Evolutionary conservation across 1,284 basidiomycete species (phyloP).

Genomic region (Apiotrichum mycotoxinovorans): DNA sequence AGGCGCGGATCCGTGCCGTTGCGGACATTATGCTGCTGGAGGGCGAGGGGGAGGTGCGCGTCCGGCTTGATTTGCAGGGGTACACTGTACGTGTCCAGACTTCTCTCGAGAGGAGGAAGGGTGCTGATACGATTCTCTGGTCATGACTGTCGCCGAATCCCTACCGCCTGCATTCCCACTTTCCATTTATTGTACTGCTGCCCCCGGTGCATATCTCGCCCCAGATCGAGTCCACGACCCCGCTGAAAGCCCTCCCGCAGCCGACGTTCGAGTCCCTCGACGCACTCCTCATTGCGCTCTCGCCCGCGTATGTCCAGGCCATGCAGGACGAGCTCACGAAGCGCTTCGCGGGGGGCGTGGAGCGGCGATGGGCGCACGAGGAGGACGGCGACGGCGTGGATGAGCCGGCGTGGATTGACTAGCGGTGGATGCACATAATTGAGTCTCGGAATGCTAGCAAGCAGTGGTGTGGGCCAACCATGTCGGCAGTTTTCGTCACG

Average conservation of each 20-base stretch:
- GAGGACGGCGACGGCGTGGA: constrained; percentile 8
- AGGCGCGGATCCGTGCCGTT: not conserved
- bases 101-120: too few relatives aligned
- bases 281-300: constrained; percentile 39
- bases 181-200: not conserved
- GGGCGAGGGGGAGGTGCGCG: constrained; percentile 22
- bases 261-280: constrained; percentile 40
- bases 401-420: constrained; percentile 21
- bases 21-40: constrained; percentile 24
- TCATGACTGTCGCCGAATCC: too few relatives aligned
- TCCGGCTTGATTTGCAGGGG: constrained; percentile 32
- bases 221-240: constrained; percentile 16
- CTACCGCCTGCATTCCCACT: not conserved
- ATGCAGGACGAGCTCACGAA: constrained; percentile 38
- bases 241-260: constrained; percentile 2
- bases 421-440: not conserved
- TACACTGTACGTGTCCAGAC: constrained; percentile 29
- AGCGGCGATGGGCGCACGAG: constrained; percentile 5
- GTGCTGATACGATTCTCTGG: too few relatives aligned
- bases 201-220: too few relatives aligned
- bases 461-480: too few relatives aligned
- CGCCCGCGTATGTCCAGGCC: constrained; percentile 34
- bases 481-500: too few relatives aligned
- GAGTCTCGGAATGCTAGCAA: too few relatives aligned
- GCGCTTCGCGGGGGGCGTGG: constrained; percentile 26